Evolutionary conservation across 2,329 filamentous ascomycete genomes (phyloP).

Genomic region (Didymosphaeria variabile): DNA sequence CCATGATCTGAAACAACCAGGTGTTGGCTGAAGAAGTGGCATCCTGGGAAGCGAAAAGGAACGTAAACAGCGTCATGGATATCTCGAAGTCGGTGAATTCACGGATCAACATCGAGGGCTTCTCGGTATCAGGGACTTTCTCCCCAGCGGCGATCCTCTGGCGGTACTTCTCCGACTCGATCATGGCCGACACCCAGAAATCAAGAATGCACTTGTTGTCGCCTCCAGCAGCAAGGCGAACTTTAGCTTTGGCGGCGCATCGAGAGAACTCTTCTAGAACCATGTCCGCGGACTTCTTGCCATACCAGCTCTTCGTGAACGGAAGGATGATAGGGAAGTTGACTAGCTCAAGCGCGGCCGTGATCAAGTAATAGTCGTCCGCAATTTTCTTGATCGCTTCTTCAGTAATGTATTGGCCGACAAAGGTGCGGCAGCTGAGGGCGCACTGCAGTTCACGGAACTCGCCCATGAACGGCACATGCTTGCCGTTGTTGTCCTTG

Average conservation of each 20-base stretch:
- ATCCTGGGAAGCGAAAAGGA: constrained; percentile 97
- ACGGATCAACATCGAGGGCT: constrained; percentile 83
- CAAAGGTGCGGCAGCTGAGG: constrained; percentile 94
- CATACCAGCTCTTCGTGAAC: constrained; percentile 96
- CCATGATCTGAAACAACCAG: constrained; percentile 94
- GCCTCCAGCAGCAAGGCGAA: constrained; percentile 87
- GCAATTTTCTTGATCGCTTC: constrained; percentile 92
- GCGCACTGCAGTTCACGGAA: constrained; percentile 97
- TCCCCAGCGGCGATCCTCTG: constrained; percentile 79
- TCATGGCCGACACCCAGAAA: constrained; percentile 82
- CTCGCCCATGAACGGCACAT: constrained; percentile 85
- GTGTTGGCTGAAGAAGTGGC: constrained; percentile 92
- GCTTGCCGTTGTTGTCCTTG: constrained; percentile 72
- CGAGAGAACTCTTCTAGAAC: constrained; percentile 88
- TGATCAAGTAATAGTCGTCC: constrained; percentile 96
- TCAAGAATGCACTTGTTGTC: constrained; percentile 94
- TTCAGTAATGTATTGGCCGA: constrained; percentile 93
- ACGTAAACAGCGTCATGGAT: constrained; percentile 91
- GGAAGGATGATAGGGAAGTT: constrained; percentile 89
- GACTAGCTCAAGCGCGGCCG: constrained; percentile 92
- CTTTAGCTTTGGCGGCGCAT: constrained; percentile 92
- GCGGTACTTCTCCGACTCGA: constrained; percentile 83
- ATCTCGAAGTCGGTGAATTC: constrained; percentile 93
- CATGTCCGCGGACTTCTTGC: constrained; percentile 94
- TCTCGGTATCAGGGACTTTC: constrained; percentile 68